Base-by-base conservation (phyloP, 768 basidiomycete species). In the Trametopsis cervina region DNA sequence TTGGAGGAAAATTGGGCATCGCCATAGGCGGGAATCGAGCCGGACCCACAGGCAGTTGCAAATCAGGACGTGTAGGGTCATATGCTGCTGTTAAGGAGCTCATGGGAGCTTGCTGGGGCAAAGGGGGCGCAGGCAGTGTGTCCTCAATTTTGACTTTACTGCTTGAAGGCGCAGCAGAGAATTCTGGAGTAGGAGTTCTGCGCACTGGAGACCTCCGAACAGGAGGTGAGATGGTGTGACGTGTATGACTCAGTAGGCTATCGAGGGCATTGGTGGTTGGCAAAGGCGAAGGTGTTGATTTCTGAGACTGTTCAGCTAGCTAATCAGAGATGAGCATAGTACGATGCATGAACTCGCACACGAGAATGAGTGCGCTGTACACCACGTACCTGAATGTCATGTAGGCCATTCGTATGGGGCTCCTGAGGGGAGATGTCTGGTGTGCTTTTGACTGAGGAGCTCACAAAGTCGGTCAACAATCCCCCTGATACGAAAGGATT, bases 401-500 rank as follows among this genome's bases (percentile, higher is more conserved):
- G n/a, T n/a, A n/a, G n/a, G n/a, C n/a, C n/a, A n/a, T n/a, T n/a
- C n/a, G n/a, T n/a, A n/a, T n/a, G 12, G 6, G 26, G 4, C 6
- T 4, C 43, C 27, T 27, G 12, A 26, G n/a, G 17, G 24, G 12
- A 15, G 17, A 9, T 24, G 9, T 4, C 23, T 13, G 41, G 20
- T 29, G 25, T 15, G 24, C 12, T 29, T 29, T 25, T 33, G 4
- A 18, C n/a, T 23, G 45, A 38, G 5, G 45, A 39, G 6, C 45
- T 40, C 4, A 65, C 65, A 27, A 76, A 75, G 42, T 73, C 72
- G 12, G 70, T 71, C 48, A 75, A 60, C 40, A 74, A 71, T 17
- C 76, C 74, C n/a, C 67, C 72, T 9, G 75, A 75, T 10, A 77
- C 69, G 47, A 78, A 76, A n/a, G 74, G 67, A 57, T 72, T 76